Base-by-base conservation (phyloP, 2,329 filamentous ascomycete genomes). In the Aspergillus vadensis region DNA sequence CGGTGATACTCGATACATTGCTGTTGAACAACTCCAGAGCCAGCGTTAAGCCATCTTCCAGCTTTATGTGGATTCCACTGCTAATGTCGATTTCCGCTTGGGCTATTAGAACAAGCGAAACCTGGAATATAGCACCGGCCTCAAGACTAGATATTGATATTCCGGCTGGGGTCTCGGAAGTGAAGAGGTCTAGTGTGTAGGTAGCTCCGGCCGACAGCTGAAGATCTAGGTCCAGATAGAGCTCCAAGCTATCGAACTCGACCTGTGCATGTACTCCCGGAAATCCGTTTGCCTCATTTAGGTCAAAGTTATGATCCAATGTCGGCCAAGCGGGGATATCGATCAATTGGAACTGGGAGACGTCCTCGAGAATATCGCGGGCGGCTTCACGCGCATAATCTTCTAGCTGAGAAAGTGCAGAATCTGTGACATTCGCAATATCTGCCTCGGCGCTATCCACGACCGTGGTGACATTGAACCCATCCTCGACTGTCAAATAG, bases 31-130 rank as follows among this genome's bases (percentile, higher is more conserved):
- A 32, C 19, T 55, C 58, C 9, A 60, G 36, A 14, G 49, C 44
- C 9, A 60, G 41, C 10, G 32, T 12, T 14, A 60, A 32, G 10
- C 52, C 52, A 7, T 60, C 44, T 21, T 60, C 58, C 14, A 60
- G 38, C 23, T 60, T 55, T 14, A 60, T 51, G 23, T 60, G 58
- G 27, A 60, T 55, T 17, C 58, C 58, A 30, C 52, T 55, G 30
- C 52, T 51, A n/a, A 60, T 56, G 15, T 60, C 58, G 19, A 60
- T 50, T 25, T 60, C 58, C 8, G 58, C 58, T 38, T 60, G 43
- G 3, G 58, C 58, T 4, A 60, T 44, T 1, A 60, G 52, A 21
- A 60, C 52, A 3, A 60, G 52, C 21, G 43, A 50, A 12, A 60
- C 58, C 15, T 51, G 56, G 47, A 60, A 60, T 7, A 60, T 12